Evolutionary conservation across 345 rosid genomes (phyloP).

Genomic region (Eucalyptus regnans): DNA sequence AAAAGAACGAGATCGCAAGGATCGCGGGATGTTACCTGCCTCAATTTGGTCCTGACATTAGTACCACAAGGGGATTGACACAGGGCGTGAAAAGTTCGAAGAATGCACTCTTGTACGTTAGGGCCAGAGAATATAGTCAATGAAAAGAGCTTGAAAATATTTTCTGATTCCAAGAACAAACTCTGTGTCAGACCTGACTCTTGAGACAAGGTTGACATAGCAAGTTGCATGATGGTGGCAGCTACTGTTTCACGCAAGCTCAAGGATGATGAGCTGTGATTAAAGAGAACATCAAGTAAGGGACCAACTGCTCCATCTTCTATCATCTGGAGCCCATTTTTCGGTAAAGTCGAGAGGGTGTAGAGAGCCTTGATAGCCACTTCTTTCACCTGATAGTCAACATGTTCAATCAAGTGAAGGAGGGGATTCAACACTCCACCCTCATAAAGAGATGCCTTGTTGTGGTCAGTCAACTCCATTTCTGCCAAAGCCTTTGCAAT

Average conservation of each 20-base stretch:
- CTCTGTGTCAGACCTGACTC: constrained; percentile 13
- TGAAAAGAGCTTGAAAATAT: constrained; percentile 37
- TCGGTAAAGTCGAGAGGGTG: constrained; percentile 40
- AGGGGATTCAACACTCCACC: constrained; percentile 43
- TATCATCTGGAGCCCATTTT: constrained; percentile 49
- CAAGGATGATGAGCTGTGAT: constrained; percentile 18
- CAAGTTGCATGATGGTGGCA: constrained; percentile 41
- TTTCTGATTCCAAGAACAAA: constrained; percentile 43
- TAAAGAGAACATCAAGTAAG: constrained; percentile 37
- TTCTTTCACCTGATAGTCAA: constrained; percentile 17
- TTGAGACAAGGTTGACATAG: constrained; percentile 36
- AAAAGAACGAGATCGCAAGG: neutral
- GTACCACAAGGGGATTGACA: constrained; percentile 44
- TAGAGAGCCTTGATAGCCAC: constrained; percentile 39
- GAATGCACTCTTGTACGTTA: constrained; percentile 39
- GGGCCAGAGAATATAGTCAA: constrained; percentile 36
- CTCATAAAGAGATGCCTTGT: constrained; percentile 39
- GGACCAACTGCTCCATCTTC: constrained; percentile 43
- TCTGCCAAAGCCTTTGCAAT: constrained; percentile 52
- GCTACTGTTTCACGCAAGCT: constrained; percentile 43
- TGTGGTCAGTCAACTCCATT: constrained; percentile 53
- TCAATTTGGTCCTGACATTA: constrained; percentile 25
- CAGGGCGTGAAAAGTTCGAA: constrained; percentile 39
- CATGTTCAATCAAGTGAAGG: constrained; percentile 27
- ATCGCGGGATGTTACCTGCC: constrained; percentile 27